These are phyloP conservation scores for Pedinophyceae sp. DNA, from an alignment of 139 green algal species.

Conservation along the genomic window DNA sequence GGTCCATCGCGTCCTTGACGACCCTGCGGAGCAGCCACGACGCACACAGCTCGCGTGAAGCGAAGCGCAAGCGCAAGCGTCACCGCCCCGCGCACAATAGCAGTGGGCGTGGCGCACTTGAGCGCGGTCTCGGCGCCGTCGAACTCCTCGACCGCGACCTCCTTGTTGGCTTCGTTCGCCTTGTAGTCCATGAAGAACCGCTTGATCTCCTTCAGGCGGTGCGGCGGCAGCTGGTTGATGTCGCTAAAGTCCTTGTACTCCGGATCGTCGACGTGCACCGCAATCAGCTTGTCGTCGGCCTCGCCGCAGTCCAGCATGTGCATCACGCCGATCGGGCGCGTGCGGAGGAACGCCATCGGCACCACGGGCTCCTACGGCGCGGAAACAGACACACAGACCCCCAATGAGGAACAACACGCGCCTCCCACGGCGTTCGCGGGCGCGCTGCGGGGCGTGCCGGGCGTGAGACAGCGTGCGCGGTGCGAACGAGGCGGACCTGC, in stretches of 20 bases:
- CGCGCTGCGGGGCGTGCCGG: too few relatives aligned
- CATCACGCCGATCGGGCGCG: conserved; percentile 82
- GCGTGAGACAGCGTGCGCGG: too few relatives aligned
- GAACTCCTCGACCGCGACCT: conserved; percentile 84
- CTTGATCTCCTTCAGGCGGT: conserved; percentile 70
- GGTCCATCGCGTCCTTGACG: conserved; percentile 48
- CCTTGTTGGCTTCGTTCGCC: conserved; percentile 91
- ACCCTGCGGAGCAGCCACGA: conserved; percentile 12
- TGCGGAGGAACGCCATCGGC: conserved; percentile 74
- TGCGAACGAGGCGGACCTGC: conserved; percentile 20
- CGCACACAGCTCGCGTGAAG: too few relatives aligned
- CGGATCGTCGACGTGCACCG: conserved; percentile 77
- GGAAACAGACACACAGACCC: too few relatives aligned
- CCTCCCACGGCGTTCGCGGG: too few relatives aligned
- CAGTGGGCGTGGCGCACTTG: neutral
- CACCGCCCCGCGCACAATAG: neutral
- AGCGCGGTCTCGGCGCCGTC: conserved; percentile 31
- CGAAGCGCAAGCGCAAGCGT: too few relatives aligned
- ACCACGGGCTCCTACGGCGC: conserved; percentile 65
- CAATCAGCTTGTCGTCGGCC: conserved; percentile 63
- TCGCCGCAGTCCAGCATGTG: conserved; percentile 87
- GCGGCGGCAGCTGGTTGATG: conserved; percentile 72
- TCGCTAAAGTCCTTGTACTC: conserved; percentile 75
- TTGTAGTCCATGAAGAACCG: conserved; percentile 93
- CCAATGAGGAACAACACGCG: too few relatives aligned